Evolutionary conservation across 441 rosid genomes (phyloP), one percentile per base, ranked within the genome.

Genomic region (Syzygium malaccense): DNA sequence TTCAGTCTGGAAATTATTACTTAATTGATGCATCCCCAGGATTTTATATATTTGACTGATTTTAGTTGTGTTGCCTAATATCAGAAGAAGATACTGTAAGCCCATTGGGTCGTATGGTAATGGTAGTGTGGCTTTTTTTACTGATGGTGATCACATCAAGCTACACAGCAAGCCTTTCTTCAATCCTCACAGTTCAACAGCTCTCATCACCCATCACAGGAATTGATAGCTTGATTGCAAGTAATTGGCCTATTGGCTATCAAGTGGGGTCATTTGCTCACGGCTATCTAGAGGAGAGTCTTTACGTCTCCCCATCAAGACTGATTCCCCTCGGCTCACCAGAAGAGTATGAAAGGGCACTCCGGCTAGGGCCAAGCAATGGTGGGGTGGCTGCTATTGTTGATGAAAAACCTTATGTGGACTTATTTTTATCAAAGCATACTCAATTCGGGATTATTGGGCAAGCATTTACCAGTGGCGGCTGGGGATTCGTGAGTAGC

Each of bases 401-500:
- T 7, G 99, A 96, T 53, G 98, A 97, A 92, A 95, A 93, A 92
- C 95, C 98, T 58, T 97, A 96, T 55, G 91, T 95, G 28, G 96
- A 96, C 57, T 83, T 94, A 88, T 97, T 97, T 91, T 93, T 97
- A 89, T 92, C 95, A 33, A 89, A 87, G 23, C 94, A 56, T 68
- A 53, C 90, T 2, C 95, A 94, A 54, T 96, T 95, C 86, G 96
- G 96, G 79, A 95, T 97, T 85, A 90, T 96, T 20, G 99, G 99
- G 86, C 95, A 93, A 90, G 94, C 93, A 45, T 97, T 97, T 92
- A 96, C 96, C 88, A 92, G 88, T 89, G 93, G 94, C 57, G 99
- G 99, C 88, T 97, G 99, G 99, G 99, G 99, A 91, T 97, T 97
- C 64, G 99, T 97, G 94, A 96, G 99, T 95, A 86, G 79, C 86